A percentile compares a stretch with the other conserved stretches of the same genome.
phyloP scores from a whole-genome alignment of 129 eudicot genomes.

The Artemisia argyi region DNA sequence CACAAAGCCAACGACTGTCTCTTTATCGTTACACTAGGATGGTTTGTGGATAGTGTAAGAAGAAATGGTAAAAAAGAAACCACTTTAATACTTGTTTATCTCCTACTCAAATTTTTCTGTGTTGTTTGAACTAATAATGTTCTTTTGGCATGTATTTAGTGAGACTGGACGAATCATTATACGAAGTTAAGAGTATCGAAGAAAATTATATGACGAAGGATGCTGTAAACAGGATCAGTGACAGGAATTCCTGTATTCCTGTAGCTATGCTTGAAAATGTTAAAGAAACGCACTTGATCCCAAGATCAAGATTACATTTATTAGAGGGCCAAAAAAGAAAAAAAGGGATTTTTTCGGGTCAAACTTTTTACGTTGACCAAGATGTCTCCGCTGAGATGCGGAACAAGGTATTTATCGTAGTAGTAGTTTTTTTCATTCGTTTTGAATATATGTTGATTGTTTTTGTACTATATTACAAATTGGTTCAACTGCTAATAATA shows the following conservation, averaged over 20 bases:
- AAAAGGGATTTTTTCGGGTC: slow-evolving; percentile 47
- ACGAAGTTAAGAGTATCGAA: slow-evolving; percentile 45
- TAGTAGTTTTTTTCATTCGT: neutral
- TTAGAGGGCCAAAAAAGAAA: slow-evolving; percentile 45
- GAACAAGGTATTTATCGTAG: slow-evolving; percentile 47
- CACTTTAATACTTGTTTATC: slow-evolving; percentile 12
- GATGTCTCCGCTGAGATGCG: slow-evolving; percentile 59
- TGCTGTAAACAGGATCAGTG: slow-evolving; percentile 34
- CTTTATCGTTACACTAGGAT: slow-evolving; percentile 77
- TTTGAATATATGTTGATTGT: neutral
- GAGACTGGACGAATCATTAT: slow-evolving; percentile 70
- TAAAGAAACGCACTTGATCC: slow-evolving; percentile 40
- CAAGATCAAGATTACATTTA: slow-evolving; percentile 31
- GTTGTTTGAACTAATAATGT: neutral
- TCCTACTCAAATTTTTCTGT: neutral
- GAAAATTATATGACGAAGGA: slow-evolving; percentile 36
- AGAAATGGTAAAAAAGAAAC: slow-evolving; percentile 62
- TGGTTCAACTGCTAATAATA: neutral
- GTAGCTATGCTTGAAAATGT: slow-evolving; percentile 45
- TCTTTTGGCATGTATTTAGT: slow-evolving; percentile 41
- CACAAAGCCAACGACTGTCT: slow-evolving; percentile 53
- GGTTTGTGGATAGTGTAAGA: slow-evolving; percentile 90
- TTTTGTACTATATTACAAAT: neutral
- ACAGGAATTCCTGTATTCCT: slow-evolving; percentile 51
- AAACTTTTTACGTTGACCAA: slow-evolving; percentile 57